Evolutionary conservation across 306 rosid genomes (phyloP), one percentile per base, ranked within the genome.

Genomic region (Ceratonia siliqua): DNA sequence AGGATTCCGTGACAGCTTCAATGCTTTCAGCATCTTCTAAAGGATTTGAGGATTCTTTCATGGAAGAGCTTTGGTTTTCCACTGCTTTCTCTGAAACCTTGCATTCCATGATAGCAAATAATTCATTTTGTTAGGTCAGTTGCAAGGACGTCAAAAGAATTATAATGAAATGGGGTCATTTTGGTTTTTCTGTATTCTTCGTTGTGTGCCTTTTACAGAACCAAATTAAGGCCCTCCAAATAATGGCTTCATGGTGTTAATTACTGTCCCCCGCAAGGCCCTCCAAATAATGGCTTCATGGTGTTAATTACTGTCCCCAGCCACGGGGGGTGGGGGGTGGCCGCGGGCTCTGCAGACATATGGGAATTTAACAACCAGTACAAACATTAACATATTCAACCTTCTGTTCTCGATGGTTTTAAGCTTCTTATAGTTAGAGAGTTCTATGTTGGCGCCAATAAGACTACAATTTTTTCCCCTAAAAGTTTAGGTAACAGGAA

Each of bases 381-480:
- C 53, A 30, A 77, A 32, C 20, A 17, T 58, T 42, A 50, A 53
- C 27, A 62, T 64, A 65, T 22, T 62, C 82, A 81, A 73, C 86
- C 76, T 82, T 68, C 35, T 76, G 65, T 73, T 83, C n/a, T n/a
- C n/a, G n/a, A n/a, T n/a, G 55, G 80, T 85, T 74, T 76, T 83
- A 70, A 79, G 82, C 48, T 50, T 85, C 62, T 82, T 79, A 79
- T 85, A 85, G 25, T 81, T 79, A n/a, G 81, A 83, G 79, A 65
- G 82, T 81, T 74, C 77, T 83, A 69, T 83, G 83, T 24, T 82
- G 66, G 56, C 82, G 83, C 81, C 88, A 89, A 78, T 78, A 43
- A 43, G 91, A 81, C 83, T 85, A 84, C 77, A 62, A 49, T 68
- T 70, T 46, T 46, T 77, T 62, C 5, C 36, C 57, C 62, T 50